Conservation (phyloP, 495 filamentous ascomycete species). For the Aeminium ludgeri region DNA sequence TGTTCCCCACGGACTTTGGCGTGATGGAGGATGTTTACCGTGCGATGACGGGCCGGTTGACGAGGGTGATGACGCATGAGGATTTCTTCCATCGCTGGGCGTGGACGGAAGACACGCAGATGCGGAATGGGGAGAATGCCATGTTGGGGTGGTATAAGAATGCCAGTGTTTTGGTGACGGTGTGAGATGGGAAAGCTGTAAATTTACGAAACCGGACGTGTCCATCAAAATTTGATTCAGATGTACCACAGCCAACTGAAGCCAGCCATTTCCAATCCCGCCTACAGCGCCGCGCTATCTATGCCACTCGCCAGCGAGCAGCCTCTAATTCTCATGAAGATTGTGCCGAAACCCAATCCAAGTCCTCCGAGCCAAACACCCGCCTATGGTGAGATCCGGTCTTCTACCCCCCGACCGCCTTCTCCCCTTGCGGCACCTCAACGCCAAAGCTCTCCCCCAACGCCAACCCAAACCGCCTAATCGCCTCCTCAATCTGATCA, state of each 20-base stretch:
- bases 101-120: slow-evolving; percentile 75
- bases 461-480: slow-evolving; percentile 54
- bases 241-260: too few species aligned
- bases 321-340: too few species aligned
- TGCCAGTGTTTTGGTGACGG: slow-evolving; percentile 71
- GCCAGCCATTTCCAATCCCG: too few species aligned
- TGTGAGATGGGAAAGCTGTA: slow-evolving; percentile 27
- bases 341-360: too few species aligned
- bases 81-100: slow-evolving; percentile 83
- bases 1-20: slow-evolving; percentile 90
- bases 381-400: too few species aligned
- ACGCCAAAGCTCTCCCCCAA: slow-evolving; percentile 47
- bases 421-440: background rate
- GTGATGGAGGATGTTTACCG: slow-evolving; percentile 79
- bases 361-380: too few species aligned
- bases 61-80: slow-evolving; percentile 67
- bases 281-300: too few species aligned
- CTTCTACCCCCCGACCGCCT: too few species aligned
- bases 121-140: slow-evolving; percentile 80
- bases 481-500: slow-evolving; percentile 62
- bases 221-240: too few species aligned
- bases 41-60: slow-evolving; percentile 79
- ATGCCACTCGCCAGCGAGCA: too few species aligned
- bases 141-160: slow-evolving; percentile 88
- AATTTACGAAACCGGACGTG: too few species aligned